Conservation (phyloP, 2,329 filamentous ascomycete genomes). For the Bimuria novae-zelandiae region DNA sequence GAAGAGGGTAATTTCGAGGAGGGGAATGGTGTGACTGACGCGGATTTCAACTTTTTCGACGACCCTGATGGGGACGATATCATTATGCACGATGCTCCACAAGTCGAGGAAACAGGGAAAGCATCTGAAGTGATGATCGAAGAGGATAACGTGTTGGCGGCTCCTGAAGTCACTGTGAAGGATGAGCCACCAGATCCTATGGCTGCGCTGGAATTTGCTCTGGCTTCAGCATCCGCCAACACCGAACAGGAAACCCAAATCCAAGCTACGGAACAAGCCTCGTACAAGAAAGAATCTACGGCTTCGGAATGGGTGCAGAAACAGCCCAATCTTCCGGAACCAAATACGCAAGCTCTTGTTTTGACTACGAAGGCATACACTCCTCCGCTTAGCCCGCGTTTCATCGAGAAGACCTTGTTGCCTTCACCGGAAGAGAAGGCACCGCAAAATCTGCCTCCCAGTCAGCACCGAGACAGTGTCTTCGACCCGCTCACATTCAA, state of each 20-base stretch:
- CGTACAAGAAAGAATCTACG: neutral
- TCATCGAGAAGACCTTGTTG: slow-evolving; percentile 54
- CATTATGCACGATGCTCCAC: slow-evolving; percentile 38
- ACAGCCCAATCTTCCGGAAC: neutral
- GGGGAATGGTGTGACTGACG: slow-evolving; percentile 78
- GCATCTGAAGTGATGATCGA: slow-evolving; percentile 6
- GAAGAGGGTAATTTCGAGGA: slow-evolving; percentile 69
- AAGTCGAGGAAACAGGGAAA: slow-evolving; percentile 20
- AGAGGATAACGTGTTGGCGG: slow-evolving; percentile 7
- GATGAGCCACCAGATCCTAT: slow-evolving; percentile 34
- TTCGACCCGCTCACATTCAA: slow-evolving; percentile 60
- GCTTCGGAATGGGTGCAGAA: neutral
- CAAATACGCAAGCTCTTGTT: neutral
- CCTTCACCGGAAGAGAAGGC: slow-evolving; percentile 40
- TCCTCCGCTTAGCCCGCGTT: slow-evolving; percentile 48
- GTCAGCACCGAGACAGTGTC: slow-evolving; percentile 46
- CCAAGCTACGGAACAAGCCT: slow-evolving; percentile 3
- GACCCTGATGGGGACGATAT: slow-evolving; percentile 56
- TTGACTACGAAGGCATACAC: slow-evolving; percentile 27
- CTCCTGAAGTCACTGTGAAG: slow-evolving; percentile 15
- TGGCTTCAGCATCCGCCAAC: slow-evolving; percentile 20
- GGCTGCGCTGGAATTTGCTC: slow-evolving; percentile 35
- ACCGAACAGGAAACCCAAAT: neutral
- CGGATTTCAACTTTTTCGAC: slow-evolving; percentile 84
- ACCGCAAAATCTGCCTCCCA: slow-evolving; percentile 8